These are phyloP conservation scores for Ophiocordyceps sinensis DNA, from an alignment of 2,329 filamentous ascomycete genomes.

Conservation along the genomic window DNA sequence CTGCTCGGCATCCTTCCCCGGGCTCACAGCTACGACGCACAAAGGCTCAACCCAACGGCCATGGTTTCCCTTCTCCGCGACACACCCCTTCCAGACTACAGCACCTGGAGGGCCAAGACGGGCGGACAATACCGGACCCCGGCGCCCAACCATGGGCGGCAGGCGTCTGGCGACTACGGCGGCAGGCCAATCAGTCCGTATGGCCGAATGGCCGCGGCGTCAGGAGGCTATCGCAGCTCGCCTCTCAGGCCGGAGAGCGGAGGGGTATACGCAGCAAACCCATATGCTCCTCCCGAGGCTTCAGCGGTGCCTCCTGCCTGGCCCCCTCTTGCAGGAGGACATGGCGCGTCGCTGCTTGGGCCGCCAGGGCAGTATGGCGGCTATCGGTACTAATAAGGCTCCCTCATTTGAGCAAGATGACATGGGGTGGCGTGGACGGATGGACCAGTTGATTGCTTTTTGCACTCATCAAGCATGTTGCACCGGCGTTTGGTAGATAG, in stretches of 20 bases:
- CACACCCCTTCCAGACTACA: slow-evolving; percentile 49
- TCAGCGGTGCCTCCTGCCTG: slow-evolving; percentile 12
- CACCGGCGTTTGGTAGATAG: slow-evolving; percentile 2
- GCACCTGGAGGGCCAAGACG: slow-evolving; percentile 34
- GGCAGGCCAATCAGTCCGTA: slow-evolving; percentile 34
- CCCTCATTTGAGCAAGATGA: not conserved
- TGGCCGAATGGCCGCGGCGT: slow-evolving; percentile 23
- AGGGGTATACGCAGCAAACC: slow-evolving; percentile 11
- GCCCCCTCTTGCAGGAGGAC: slow-evolving; percentile 14
- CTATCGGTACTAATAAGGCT: slow-evolving; percentile 16
- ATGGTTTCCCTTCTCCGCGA: slow-evolving; percentile 61
- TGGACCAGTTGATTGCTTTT: not conserved
- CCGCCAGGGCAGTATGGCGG: slow-evolving; percentile 21
- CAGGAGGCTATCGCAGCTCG: slow-evolving; percentile 34
- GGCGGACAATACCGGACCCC: slow-evolving; percentile 20
- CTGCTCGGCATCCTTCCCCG: slow-evolving; percentile 61
- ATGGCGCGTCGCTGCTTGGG: slow-evolving; percentile 14
- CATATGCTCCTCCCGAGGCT: slow-evolving; percentile 16
- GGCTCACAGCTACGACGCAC: slow-evolving; percentile 55
- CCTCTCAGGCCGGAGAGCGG: slow-evolving; percentile 32
- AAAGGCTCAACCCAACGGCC: slow-evolving; percentile 53
- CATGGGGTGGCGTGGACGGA: not conserved
- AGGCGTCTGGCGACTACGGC: slow-evolving; percentile 28
- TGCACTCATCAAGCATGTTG: slow-evolving; percentile 1
- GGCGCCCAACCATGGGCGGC: slow-evolving; percentile 22